These are phyloP conservation scores for Physcia stellaris DNA, from an alignment of 495 filamentous ascomycete species.

Conservation along the genomic window DNA sequence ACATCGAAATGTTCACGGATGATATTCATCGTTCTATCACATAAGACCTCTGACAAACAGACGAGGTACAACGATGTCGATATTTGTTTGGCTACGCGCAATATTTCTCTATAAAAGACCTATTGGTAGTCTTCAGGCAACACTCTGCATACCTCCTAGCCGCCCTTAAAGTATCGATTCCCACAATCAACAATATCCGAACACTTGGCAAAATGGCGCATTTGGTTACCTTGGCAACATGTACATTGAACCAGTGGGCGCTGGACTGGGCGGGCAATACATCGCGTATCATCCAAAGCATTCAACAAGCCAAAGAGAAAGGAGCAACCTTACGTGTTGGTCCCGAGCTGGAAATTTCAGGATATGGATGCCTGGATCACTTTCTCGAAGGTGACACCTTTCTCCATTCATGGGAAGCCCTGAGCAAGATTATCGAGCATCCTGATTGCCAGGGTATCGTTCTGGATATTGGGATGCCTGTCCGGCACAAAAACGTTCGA, in stretches of 20 bases:
- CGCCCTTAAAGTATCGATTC: too few relatives aligned
- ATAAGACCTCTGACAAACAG: too few relatives aligned
- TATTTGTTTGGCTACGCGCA: too few relatives aligned
- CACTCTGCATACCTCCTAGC: too few relatives aligned
- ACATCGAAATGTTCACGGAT: too few relatives aligned
- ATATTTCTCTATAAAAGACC: too few relatives aligned
- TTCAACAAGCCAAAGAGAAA: slow-evolving; percentile 52
- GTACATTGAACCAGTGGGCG: slow-evolving; percentile 43
- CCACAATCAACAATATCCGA: too few relatives aligned
- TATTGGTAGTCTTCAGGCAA: too few relatives aligned
- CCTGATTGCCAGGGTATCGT: slow-evolving; percentile 59
- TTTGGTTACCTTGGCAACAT: slow-evolving; percentile 35
- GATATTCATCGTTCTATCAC: too few relatives aligned
- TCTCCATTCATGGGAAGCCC: slow-evolving; percentile 61
- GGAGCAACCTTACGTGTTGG: slow-evolving; percentile 64
- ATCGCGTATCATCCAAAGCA: slow-evolving; percentile 59
- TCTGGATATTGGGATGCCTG: slow-evolving; percentile 61
- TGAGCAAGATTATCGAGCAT: slow-evolving; percentile 50
- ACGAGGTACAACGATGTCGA: too few relatives aligned
- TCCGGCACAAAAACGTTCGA: slow-evolving; percentile 34
- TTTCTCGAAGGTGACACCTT: slow-evolving; percentile 30
- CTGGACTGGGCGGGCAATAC: slow-evolving; percentile 71
- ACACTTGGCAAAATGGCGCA: slow-evolving; percentile 20
- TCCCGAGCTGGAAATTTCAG: slow-evolving; percentile 56
- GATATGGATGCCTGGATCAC: slow-evolving; percentile 64